A percentile compares a stretch with the other conserved stretches of the same genome.
These are phyloP conservation scores for Claviceps monticola DNA, from an alignment of 2,329 filamentous ascomycete species.

Conservation along the genomic window DNA sequence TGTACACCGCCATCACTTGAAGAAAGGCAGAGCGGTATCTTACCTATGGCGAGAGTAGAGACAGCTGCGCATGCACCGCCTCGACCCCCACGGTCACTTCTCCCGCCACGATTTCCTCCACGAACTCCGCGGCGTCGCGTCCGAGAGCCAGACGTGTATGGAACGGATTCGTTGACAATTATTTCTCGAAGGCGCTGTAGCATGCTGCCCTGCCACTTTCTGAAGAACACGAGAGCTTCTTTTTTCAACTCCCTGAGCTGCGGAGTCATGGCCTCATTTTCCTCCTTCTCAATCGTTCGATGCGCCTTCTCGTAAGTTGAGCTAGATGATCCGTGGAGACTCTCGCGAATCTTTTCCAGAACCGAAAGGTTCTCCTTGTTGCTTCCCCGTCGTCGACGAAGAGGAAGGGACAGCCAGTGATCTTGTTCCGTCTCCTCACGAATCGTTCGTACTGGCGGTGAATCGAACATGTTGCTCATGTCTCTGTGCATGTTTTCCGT, in stretches of 20 bases:
- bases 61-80: slow-evolving; percentile 14
- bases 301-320: slow-evolving; percentile 15
- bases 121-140: slow-evolving; percentile 19
- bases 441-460: slow-evolving; percentile 22
- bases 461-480: slow-evolving; percentile 38
- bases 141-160: slow-evolving; percentile 12
- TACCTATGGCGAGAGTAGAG: slow-evolving; percentile 23
- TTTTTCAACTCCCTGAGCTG: slow-evolving; percentile 52
- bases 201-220: slow-evolving; percentile 65
- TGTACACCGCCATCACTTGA: neutral
- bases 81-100: slow-evolving; percentile 19
- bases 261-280: slow-evolving; percentile 23
- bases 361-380: slow-evolving; percentile 12
- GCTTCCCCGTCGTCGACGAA: slow-evolving; percentile 11
- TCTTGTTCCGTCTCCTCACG: slow-evolving; percentile 17
- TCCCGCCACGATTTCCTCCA: slow-evolving; percentile 12
- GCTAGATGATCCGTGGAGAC: slow-evolving; percentile 3
- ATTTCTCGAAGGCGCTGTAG: slow-evolving; percentile 59
- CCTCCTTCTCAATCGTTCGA: slow-evolving; percentile 18
- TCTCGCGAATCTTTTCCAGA: slow-evolving; percentile 4
- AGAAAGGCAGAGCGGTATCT: slow-evolving; percentile 5
- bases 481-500: slow-evolving; percentile 41
- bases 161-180: slow-evolving; percentile 30
- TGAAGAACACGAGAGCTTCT: slow-evolving; percentile 56
- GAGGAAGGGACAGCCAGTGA: slow-evolving; percentile 22